phyloP scores from a whole-genome alignment of 2,329 filamentous ascomycete species.

The Parasarocladium wereldwijsianum region DNA sequence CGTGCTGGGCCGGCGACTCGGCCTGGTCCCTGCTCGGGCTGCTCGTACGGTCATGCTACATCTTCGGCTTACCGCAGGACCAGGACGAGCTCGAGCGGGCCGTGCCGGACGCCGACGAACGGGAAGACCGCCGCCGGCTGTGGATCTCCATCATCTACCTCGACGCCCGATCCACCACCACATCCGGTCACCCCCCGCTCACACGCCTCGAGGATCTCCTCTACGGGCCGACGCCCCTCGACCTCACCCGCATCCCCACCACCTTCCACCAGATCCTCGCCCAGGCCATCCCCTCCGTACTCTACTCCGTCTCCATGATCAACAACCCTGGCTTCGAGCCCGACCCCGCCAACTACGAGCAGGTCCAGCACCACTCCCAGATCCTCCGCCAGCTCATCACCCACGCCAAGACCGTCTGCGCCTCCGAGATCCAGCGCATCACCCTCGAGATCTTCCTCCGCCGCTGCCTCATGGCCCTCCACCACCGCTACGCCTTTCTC shows the following conservation, averaged over 20 bases:
- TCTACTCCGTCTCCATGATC: slow-evolving; percentile 16
- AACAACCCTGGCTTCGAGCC: slow-evolving; percentile 17
- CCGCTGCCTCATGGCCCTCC: slow-evolving; percentile 20
- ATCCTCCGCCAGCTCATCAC: slow-evolving; percentile 18
- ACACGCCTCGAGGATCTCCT: slow-evolving; percentile 6
- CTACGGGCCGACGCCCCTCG: slow-evolving; percentile 8
- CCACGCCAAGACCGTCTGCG: slow-evolving; percentile 15
- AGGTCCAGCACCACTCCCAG: slow-evolving; percentile 17
- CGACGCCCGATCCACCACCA: slow-evolving; percentile 20
- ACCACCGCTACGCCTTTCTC: slow-evolving; percentile 20
- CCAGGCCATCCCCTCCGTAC: slow-evolving; percentile 16
- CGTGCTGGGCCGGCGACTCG: slow-evolving; percentile 21
- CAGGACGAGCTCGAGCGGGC: slow-evolving; percentile 14
- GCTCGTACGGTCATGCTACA: slow-evolving; percentile 18
- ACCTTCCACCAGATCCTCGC: slow-evolving; percentile 18
- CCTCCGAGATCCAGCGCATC: slow-evolving; percentile 15
- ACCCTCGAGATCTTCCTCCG: slow-evolving; percentile 20
- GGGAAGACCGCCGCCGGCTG: slow-evolving; percentile 12
- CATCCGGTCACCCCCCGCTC: slow-evolving; percentile 19
- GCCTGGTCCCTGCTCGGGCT: slow-evolving; percentile 20
- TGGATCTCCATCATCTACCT: slow-evolving; percentile 22
- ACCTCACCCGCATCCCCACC: slow-evolving; percentile 8
- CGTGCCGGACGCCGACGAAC: slow-evolving; percentile 2
- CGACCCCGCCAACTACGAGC: slow-evolving; percentile 16
- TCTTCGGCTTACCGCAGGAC: slow-evolving; percentile 18